Percentiles rank a stretch among this genome's conserved stretches.
These are phyloP conservation scores for Conringia planisiliqua DNA, from an alignment of 345 rosid species.

Conservation along the genomic window DNA sequence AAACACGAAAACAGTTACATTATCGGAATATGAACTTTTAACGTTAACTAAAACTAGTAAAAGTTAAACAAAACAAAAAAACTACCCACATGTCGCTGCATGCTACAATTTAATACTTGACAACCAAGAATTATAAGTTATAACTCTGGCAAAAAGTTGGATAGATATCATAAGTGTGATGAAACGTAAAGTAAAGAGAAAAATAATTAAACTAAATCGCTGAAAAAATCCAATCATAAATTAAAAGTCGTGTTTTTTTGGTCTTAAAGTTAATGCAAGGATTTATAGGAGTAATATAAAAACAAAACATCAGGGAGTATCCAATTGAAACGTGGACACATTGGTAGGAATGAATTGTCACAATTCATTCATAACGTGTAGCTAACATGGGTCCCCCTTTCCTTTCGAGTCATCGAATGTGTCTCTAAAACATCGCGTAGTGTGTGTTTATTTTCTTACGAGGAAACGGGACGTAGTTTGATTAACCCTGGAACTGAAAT, in stretches of 20 bases:
- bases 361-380: slow-evolving; percentile 3
- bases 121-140: background rate
- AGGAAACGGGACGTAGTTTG: slow-evolving; percentile 13
- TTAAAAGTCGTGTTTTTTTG: background rate
- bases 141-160: background rate
- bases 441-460: background rate
- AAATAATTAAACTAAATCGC: background rate
- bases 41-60: background rate
- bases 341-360: slow-evolving; percentile 11
- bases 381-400: background rate
- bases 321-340: slow-evolving; percentile 10
- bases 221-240: background rate
- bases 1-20: background rate
- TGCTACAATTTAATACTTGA: slow-evolving; percentile 16
- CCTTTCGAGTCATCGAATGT: background rate
- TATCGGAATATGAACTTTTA: background rate
- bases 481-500: background rate
- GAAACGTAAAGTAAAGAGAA: background rate
- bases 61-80: background rate
- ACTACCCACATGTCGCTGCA: slow-evolving; percentile 16
- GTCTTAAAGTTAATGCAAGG: background rate
- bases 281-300: background rate
- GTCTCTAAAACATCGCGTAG: slow-evolving; percentile 2
- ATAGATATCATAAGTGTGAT: slow-evolving; percentile 2
- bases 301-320: background rate